A percentile compares a stretch with the other conserved stretches of the same genome.
These are phyloP conservation scores for Neonectria magnoliae DNA, from an alignment of 2,329 filamentous ascomycete species.

Conservation along the genomic window DNA sequence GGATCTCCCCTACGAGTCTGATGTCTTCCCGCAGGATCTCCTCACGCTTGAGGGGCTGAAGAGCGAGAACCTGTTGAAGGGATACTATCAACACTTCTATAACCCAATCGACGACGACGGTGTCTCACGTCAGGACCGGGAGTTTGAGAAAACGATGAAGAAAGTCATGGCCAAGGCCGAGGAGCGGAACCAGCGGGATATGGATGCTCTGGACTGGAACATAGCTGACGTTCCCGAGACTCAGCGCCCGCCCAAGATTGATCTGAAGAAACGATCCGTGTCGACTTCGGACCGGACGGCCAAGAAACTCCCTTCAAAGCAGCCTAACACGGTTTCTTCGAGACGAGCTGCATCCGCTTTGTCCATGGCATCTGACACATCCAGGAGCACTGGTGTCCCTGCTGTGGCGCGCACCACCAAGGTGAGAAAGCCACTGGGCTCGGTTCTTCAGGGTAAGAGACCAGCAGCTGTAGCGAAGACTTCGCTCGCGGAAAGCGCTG, in stretches of 20 bases:
- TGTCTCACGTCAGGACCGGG: conserved; percentile 68
- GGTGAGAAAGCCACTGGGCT: conserved; percentile 43
- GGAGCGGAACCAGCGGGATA: conserved; percentile 72
- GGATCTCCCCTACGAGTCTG: conserved; percentile 74
- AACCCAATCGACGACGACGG: conserved; percentile 75
- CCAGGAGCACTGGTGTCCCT: conserved; percentile 23
- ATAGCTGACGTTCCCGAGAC: conserved; percentile 65
- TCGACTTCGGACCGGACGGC: conserved; percentile 7
- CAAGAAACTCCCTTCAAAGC: conserved; percentile 28
- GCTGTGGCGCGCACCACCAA: conserved; percentile 26
- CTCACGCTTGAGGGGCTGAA: conserved; percentile 68
- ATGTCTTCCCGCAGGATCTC: conserved; percentile 69
- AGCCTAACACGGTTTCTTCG: conserved; percentile 50
- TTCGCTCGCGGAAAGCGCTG: conserved; percentile 65
- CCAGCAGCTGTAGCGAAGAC: conserved; percentile 52
- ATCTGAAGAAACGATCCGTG: conserved; percentile 9
- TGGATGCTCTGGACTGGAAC: conserved; percentile 71
- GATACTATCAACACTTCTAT: conserved; percentile 69
- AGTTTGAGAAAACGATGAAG: conserved; percentile 65
- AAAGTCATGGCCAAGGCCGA: conserved; percentile 67
- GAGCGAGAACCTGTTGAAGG: conserved; percentile 68
- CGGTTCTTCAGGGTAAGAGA: conserved; percentile 44
- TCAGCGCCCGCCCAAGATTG: conserved; percentile 14
- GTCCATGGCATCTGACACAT: conserved; percentile 50
- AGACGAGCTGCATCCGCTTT: conserved; percentile 65